Evolutionary conservation across 208 protist species (phyloP).

Genomic region (Phytomonas francai): DNA sequence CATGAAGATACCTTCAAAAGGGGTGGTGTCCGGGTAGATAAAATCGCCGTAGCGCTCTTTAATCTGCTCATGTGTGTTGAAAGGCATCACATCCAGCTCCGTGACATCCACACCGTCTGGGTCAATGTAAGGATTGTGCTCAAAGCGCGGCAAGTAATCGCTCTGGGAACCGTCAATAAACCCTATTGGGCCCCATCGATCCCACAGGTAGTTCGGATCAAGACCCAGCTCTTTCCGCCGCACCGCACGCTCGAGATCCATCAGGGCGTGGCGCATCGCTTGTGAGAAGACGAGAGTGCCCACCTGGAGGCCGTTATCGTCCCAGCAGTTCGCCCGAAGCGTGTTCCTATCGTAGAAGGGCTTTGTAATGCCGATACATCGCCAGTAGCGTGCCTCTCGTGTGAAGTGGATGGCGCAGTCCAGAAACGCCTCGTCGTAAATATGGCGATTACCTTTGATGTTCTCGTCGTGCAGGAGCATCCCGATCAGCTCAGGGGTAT

Average conservation of each 20-base stretch:
- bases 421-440: constrained; percentile 66
- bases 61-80: constrained; percentile 87
- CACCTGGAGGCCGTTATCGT: constrained; percentile 72
- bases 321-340: constrained; percentile 84
- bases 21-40: constrained; percentile 61
- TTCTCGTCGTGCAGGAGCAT: constrained; percentile 85
- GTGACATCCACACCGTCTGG: constrained; percentile 87
- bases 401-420: constrained; percentile 77
- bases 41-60: constrained; percentile 79
- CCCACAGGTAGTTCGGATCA: constrained; percentile 85
- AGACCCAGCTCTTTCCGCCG: constrained; percentile 79
- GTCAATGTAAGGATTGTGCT: constrained; percentile 83
- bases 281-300: constrained; percentile 78
- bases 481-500: constrained; percentile 76
- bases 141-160: constrained; percentile 84
- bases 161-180: constrained; percentile 76
- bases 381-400: constrained; percentile 81
- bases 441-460: constrained; percentile 58
- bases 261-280: constrained; percentile 85
- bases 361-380: constrained; percentile 87
- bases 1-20: constrained; percentile 60
- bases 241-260: constrained; percentile 83
- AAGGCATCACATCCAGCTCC: constrained; percentile 78
- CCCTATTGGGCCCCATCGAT: constrained; percentile 85
- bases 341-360: constrained; percentile 81